phyloP scores from a whole-genome alignment of 73 alveolate species.

The Paramecium pentaurelia region DNA sequence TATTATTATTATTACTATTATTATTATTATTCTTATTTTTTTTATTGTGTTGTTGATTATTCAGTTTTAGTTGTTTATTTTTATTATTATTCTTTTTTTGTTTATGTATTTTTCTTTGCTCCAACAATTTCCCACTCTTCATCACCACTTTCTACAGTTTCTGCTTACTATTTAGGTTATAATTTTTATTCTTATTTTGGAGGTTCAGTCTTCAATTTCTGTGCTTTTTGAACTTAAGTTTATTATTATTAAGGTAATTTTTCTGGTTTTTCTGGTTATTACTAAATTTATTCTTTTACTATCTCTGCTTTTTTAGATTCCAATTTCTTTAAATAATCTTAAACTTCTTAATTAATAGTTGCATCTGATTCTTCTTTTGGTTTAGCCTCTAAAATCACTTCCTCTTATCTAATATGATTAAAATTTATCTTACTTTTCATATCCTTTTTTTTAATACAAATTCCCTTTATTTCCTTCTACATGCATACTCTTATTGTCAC shows the following conservation, averaged over 20 bases:
- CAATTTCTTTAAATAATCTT: not conserved
- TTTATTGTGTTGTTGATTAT: not conserved
- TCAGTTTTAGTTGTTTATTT: not conserved
- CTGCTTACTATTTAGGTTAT: not conserved
- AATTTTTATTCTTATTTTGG: not conserved
- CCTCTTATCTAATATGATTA: not conserved
- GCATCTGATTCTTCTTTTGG: not conserved
- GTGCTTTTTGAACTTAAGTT: not conserved
- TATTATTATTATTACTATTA: not conserved
- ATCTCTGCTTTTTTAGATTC: not conserved
- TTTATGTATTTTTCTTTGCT: not conserved
- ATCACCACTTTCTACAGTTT: not conserved
- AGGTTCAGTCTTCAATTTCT: not conserved
- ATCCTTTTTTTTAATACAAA: constrained; percentile 25
- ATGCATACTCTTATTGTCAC: constrained; percentile 43
- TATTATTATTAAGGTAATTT: not conserved
- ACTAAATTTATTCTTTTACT: not conserved
- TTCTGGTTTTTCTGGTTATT: not conserved
- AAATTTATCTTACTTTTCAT: not conserved
- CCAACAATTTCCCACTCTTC: constrained; percentile 19
- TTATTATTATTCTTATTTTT: not conserved
- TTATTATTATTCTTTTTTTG: not conserved
- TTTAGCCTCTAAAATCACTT: not conserved
- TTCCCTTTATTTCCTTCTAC: constrained; percentile 44
- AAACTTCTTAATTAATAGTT: not conserved